These are phyloP conservation scores for Kwoniella sp. DNA, from an alignment of 768 basidiomycete species.

Conservation along the genomic window DNA sequence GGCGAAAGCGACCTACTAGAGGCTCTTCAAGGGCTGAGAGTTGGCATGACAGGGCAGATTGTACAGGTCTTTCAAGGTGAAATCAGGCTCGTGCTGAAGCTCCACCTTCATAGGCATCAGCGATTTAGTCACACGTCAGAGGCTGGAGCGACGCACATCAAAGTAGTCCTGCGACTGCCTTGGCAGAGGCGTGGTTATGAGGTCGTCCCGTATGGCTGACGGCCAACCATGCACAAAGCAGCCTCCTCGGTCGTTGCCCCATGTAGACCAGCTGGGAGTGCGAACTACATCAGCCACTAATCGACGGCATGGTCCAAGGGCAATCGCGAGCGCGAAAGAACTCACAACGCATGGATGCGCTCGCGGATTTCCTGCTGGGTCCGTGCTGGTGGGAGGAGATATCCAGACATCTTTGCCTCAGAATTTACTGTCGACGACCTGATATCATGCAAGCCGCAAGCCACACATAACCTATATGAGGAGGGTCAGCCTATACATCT, in stretches of 20 bases:
- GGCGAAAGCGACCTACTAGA: conserved; percentile 3
- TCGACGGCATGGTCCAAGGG: neutral
- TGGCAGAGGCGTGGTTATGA: conserved; percentile 26
- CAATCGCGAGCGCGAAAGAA: neutral
- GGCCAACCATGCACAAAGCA: conserved; percentile 17
- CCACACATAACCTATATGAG: conserved; percentile 21
- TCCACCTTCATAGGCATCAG: too few species aligned
- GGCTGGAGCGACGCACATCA: neutral
- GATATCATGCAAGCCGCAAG: conserved; percentile 27
- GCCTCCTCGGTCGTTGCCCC: conserved; percentile 27
- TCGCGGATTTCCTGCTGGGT: conserved; percentile 26
- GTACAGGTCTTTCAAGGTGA: conserved; percentile 22
- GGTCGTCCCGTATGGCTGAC: conserved; percentile 13
- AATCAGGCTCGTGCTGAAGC: conserved; percentile 16
- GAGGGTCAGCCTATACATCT: neutral
- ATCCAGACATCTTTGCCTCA: neutral
- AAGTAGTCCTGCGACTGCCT: conserved; percentile 14
- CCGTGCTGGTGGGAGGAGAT: conserved; percentile 17
- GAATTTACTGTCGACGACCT: conserved; percentile 5
- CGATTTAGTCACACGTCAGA: neutral
- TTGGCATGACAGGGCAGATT: conserved; percentile 7
- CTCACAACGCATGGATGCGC: conserved; percentile 34
- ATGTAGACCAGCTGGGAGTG: conserved; percentile 22
- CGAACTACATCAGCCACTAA: neutral
- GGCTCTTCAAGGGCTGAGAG: neutral